A percentile compares a stretch with the other conserved stretches of the same genome.
Evolutionary conservation across 768 basidiomycete genomes (phyloP).

Genomic region (Lanmaoa pseudosensibilis): DNA sequence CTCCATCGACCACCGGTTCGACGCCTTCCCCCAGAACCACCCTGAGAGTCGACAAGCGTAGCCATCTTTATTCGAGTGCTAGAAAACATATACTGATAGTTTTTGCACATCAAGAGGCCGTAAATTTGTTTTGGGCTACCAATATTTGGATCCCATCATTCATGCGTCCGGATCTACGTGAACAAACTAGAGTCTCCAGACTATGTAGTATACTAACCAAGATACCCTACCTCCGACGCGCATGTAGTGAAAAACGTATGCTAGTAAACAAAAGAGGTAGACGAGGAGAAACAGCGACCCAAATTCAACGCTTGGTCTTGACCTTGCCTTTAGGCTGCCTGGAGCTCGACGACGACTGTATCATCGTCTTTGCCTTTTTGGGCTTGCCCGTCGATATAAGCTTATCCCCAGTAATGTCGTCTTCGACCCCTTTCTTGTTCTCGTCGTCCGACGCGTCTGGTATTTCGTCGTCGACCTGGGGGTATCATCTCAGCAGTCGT

Average conservation of each 20-base stretch:
- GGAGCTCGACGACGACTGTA: conserved; percentile 2
- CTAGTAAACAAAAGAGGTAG: background rate
- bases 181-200: background rate
- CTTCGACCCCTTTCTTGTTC: conserved; percentile 30
- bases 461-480: conserved; percentile 46
- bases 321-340: conserved; percentile 22
- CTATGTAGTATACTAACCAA: background rate
- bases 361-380: conserved; percentile 21
- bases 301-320: conserved; percentile 18
- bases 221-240: background rate
- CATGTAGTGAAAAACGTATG: background rate
- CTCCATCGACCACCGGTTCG: conserved; percentile 41
- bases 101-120: no score
- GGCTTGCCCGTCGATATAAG: conserved; percentile 57
- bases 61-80: no score
- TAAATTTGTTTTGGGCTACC: no score
- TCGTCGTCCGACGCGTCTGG: conserved; percentile 52
- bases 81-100: no score
- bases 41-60: conserved; percentile 5
- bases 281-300: background rate
- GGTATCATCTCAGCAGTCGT: conserved; percentile 1
- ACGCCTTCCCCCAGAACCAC: conserved; percentile 41
- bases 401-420: conserved; percentile 54
- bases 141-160: no score
- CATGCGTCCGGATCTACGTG: background rate